Percentiles rank a stretch among this genome's conserved stretches.
Evolutionary conservation across 495 filamentous ascomycete species (phyloP).

Genomic region (Podospora pseudocomata): DNA sequence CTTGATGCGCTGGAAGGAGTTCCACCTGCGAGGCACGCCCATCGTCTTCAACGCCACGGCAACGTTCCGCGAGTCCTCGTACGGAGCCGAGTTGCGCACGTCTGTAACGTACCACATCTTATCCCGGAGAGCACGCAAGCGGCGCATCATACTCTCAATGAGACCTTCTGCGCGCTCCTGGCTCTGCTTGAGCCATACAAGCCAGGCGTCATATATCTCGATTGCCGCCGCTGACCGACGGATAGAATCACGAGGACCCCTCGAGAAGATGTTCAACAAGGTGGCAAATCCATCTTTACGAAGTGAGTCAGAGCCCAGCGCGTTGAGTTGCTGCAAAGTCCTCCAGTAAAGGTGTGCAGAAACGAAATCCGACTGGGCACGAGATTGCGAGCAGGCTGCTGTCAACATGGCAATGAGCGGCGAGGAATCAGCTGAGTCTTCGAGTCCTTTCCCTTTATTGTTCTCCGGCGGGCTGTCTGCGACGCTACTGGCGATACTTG

Average conservation of each 20-base stretch:
- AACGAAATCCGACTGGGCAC: slow-evolving; percentile 66
- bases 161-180: slow-evolving; percentile 64
- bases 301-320: slow-evolving; percentile 59
- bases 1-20: slow-evolving; percentile 51
- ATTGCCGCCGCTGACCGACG: slow-evolving; percentile 61
- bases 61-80: slow-evolving; percentile 85
- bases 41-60: slow-evolving; percentile 89
- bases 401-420: slow-evolving; percentile 65
- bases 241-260: slow-evolving; percentile 64
- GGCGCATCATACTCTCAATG: slow-evolving; percentile 64
- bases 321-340: slow-evolving; percentile 60
- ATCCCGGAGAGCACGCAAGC: slow-evolving; percentile 66
- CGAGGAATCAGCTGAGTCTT: slow-evolving; percentile 35
- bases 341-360: slow-evolving; percentile 67
- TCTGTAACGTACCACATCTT: slow-evolving; percentile 99
- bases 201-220: slow-evolving; percentile 71
- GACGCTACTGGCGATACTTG: slow-evolving; percentile 32
- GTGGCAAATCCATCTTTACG: slow-evolving; percentile 62
- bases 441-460: slow-evolving; percentile 33
- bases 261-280: slow-evolving; percentile 66
- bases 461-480: slow-evolving; percentile 31
- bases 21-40: slow-evolving; percentile 58
- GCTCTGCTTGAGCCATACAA: slow-evolving; percentile 69
- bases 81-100: slow-evolving; percentile 84
- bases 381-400: slow-evolving; percentile 62